Evolutionary conservation across 2,329 filamentous ascomycete genomes (phyloP).

Genomic region (Penicillium sp.): DNA sequence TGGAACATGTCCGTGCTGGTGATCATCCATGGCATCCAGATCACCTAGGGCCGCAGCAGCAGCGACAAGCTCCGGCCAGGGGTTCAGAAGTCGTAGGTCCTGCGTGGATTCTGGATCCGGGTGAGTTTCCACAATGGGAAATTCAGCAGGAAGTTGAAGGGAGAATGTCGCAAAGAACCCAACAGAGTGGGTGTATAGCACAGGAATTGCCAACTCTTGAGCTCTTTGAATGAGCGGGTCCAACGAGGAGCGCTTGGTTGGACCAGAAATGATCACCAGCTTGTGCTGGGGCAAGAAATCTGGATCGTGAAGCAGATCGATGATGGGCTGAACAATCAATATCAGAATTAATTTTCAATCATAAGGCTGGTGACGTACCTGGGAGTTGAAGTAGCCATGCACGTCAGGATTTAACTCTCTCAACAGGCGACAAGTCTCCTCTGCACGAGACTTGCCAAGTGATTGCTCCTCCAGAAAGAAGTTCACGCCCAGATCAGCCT

Average conservation of each 20-base stretch:
- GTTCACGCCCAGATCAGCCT: conserved; percentile 87
- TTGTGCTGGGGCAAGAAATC: conserved; percentile 52
- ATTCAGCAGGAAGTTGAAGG: conserved; percentile 72
- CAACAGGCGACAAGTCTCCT: conserved; percentile 73
- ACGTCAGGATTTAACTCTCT: conserved; percentile 93
- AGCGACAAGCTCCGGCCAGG: conserved; percentile 76
- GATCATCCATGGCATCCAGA: conserved; percentile 68
- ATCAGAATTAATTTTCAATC: not conserved
- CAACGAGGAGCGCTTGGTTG: conserved; percentile 55
- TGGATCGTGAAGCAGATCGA: conserved; percentile 37
- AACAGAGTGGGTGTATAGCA: conserved; percentile 80
- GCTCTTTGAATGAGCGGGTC: conserved; percentile 51
- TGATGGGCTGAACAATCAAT: conserved; percentile 29
- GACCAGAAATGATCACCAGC: conserved; percentile 61
- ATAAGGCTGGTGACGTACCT: conserved; percentile 42
- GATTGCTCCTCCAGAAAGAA: conserved; percentile 87
- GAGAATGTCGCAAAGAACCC: conserved; percentile 91
- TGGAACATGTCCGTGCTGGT: conserved; percentile 88
- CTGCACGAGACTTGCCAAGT: conserved; percentile 73
- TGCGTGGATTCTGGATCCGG: conserved; percentile 81
- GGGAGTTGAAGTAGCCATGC: conserved; percentile 65
- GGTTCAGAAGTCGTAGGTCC: conserved; percentile 78
- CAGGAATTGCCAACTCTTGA: conserved; percentile 62
- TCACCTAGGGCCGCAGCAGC: conserved; percentile 65
- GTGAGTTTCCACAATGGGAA: conserved; percentile 93